A percentile compares a stretch with the other conserved stretches of the same genome.
These are phyloP conservation scores for Paramyrothecium sp. DNA, from an alignment of 2,329 filamentous ascomycete species.

Conservation along the genomic window DNA sequence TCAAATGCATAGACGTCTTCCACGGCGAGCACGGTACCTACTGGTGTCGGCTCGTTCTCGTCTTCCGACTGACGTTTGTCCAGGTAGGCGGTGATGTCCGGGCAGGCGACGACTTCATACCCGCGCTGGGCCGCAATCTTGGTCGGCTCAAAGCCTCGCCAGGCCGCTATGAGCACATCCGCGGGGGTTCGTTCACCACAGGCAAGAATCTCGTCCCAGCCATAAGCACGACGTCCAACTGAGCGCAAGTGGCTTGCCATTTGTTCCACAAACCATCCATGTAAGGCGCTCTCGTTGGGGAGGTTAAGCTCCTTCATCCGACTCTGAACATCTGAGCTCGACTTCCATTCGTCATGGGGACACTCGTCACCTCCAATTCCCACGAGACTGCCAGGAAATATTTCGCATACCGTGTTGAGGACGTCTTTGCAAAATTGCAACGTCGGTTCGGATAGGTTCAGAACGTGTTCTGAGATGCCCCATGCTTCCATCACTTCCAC, in stretches of 20 bases:
- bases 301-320: conserved; percentile 11
- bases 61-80: conserved; percentile 16
- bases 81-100: conserved; percentile 11
- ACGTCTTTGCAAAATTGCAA: conserved; percentile 13
- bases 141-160: conserved; percentile 12
- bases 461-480: conserved; percentile 14
- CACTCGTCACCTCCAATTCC: conserved; percentile 15
- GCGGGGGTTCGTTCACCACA: conserved; percentile 7
- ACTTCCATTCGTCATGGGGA: conserved; percentile 14
- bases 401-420: conserved; percentile 9
- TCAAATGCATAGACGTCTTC: conserved; percentile 11
- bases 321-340: conserved; percentile 7
- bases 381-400: conserved; percentile 10
- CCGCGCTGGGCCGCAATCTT: conserved; percentile 12
- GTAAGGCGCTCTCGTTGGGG: conserved; percentile 8
- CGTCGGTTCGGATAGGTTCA: conserved; percentile 12
- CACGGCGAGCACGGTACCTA: conserved; percentile 9
- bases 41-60: conserved; percentile 11
- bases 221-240: conserved; percentile 11
- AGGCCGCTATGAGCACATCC: conserved; percentile 10
- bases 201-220: conserved; percentile 13
- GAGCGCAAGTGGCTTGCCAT: conserved; percentile 11
- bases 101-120: conserved; percentile 12
- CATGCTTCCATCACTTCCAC: conserved; percentile 13
- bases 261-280: conserved; percentile 13